These are phyloP conservation scores for grape (Vitis vinifera) DNA, from an alignment of 164 flowering plant species.

Conservation along the genomic window ASM3070453v1 NC_081820.1:20769001-20769500, in stretches of 20 bases:
- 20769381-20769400: conserved; percentile 51
- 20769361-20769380: conserved; percentile 73
- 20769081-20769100: conserved; percentile 59
- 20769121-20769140: conserved; percentile 71
- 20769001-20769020: conserved; percentile 83
- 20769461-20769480: conserved; percentile 52
- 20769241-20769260: conserved; percentile 95
- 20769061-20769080: conserved; percentile 73
- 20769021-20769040: conserved; percentile 74
- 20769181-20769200: conserved; percentile 92
- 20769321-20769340: conserved; percentile 81
- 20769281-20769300: conserved; percentile 94
- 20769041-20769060: conserved; percentile 56
- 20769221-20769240: conserved; percentile 91
- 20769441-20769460: conserved; percentile 53
- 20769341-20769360: conserved; percentile 69
- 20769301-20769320: conserved; percentile 82
- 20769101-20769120: conserved; percentile 50
- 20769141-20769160: conserved; percentile 57
- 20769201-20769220: conserved; percentile 93
- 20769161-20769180: conserved; percentile 88
- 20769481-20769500: conserved; percentile 35
- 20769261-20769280: conserved; percentile 74
- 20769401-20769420: conserved; percentile 63
- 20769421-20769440: conserved; percentile 76